Evolutionary conservation across 1,284 basidiomycete species (phyloP).

Genomic region (Fomitopsis schrenkii): DNA sequence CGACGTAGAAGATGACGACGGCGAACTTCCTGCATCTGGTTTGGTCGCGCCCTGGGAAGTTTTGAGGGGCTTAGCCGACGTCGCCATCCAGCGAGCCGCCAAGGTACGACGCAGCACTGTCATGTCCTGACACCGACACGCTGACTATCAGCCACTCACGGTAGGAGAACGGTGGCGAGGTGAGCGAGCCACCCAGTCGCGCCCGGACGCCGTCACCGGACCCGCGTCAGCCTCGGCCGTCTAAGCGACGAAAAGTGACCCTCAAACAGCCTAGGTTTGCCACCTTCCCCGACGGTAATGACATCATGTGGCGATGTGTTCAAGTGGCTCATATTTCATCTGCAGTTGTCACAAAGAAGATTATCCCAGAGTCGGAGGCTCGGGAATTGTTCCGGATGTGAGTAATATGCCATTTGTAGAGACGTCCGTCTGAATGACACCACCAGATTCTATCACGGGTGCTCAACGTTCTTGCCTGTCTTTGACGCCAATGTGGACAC

Average conservation of each 20-base stretch:
- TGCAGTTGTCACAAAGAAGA: slow-evolving; percentile 73
- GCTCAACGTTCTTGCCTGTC: slow-evolving; percentile 85
- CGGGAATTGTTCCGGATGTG: slow-evolving; percentile 82
- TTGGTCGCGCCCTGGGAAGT: slow-evolving; percentile 83
- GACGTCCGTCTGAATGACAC: background rate
- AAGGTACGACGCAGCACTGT: slow-evolving; percentile 43
- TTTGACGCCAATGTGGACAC: slow-evolving; percentile 79
- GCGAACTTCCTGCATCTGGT: slow-evolving; percentile 75
- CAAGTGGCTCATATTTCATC: slow-evolving; percentile 9
- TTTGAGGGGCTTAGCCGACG: slow-evolving; percentile 72
- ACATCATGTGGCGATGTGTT: slow-evolving; percentile 4
- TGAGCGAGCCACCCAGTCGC: slow-evolving; percentile 68
- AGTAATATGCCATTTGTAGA: slow-evolving; percentile 18
- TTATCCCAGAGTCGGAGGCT: slow-evolving; percentile 78
- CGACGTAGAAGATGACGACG: slow-evolving; percentile 69
- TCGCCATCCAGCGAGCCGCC: slow-evolving; percentile 70
- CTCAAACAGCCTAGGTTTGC: slow-evolving; percentile 49
- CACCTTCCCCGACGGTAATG: slow-evolving; percentile 65
- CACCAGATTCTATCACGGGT: slow-evolving; percentile 78
- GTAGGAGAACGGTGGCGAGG: slow-evolving; percentile 65
- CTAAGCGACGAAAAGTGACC: slow-evolving; percentile 67
- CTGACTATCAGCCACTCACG: slow-evolving; percentile 7
- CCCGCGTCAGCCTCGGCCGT: slow-evolving; percentile 51
- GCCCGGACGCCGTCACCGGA: slow-evolving; percentile 68
- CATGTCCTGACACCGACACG: slow-evolving; percentile 2